A percentile compares a stretch with the other conserved stretches of the same genome.
These are phyloP conservation scores for Phytopythium delawarense DNA, from an alignment of 352 stramenopile species.

Conservation along the genomic window DNA sequence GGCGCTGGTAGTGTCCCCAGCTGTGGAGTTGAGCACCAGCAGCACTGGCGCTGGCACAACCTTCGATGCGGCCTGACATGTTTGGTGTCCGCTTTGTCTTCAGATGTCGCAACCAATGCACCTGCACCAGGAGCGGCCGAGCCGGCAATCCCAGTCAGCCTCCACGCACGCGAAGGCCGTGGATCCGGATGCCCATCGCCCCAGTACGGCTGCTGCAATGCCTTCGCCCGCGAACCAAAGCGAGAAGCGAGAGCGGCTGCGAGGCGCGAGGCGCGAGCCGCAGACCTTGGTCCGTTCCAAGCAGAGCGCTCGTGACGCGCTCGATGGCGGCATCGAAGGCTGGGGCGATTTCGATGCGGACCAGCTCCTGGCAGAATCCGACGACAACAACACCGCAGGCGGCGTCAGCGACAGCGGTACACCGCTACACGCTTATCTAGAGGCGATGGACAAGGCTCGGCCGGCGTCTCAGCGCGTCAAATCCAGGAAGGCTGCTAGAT, in stretches of 20 bases:
- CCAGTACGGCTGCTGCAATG: constrained; percentile 12
- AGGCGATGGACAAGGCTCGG: neutral
- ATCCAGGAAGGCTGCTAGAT: neutral
- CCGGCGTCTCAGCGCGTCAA: neutral
- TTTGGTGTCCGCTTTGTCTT: neutral
- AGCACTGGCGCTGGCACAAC: neutral
- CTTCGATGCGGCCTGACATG: neutral
- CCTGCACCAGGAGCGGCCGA: neutral
- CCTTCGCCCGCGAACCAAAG: neutral
- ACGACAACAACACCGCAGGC: neutral
- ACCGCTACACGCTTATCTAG: neutral
- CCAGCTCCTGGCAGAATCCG: constrained; percentile 25
- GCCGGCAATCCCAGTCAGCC: neutral
- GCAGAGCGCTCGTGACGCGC: neutral
- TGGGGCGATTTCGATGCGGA: constrained; percentile 63
- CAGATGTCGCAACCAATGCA: neutral
- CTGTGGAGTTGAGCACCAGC: neutral
- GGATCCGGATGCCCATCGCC: constrained; percentile 10
- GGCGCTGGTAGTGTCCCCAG: neutral
- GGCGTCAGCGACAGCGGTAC: neutral
- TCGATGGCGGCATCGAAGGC: constrained; percentile 15
- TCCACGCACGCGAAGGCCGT: neutral
- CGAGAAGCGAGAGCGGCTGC: neutral
- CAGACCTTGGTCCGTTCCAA: neutral
- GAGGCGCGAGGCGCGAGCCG: neutral